phyloP scores from a whole-genome alignment of 495 filamentous ascomycete species.

The Penicillium atrosanguineum region DNA sequence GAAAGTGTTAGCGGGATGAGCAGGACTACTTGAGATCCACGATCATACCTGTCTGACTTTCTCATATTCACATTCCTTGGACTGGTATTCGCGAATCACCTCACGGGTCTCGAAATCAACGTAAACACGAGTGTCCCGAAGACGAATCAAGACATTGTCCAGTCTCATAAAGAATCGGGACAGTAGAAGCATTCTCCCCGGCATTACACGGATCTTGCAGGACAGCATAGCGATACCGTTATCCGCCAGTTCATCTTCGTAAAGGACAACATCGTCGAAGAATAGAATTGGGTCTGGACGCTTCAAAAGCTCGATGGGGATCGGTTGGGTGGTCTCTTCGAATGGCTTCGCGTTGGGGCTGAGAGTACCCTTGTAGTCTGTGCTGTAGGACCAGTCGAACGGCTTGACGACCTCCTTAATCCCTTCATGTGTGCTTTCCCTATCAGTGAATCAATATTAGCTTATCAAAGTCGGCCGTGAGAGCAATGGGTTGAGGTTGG shows the following conservation, averaged over 20 bases:
- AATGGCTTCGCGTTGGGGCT: constrained; percentile 39
- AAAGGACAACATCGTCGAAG: constrained; percentile 91
- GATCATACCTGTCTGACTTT: constrained; percentile 66
- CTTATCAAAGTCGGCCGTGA: not conserved
- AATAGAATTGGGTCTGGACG: constrained; percentile 90
- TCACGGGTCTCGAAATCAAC: constrained; percentile 81
- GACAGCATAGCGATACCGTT: constrained; percentile 89
- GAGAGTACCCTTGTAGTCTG: constrained; percentile 72
- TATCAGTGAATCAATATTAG: constrained; percentile 18
- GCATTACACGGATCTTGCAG: constrained; percentile 91
- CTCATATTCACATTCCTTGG: constrained; percentile 75
- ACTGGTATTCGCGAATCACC: constrained; percentile 85
- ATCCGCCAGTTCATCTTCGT: constrained; percentile 96
- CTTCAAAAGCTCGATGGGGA: constrained; percentile 81
- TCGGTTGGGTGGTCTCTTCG: constrained; percentile 52
- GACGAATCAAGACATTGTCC: constrained; percentile 80
- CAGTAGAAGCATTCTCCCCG: constrained; percentile 76
- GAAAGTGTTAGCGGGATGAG: constrained; percentile 13
- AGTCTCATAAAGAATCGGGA: constrained; percentile 90
- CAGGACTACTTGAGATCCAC: not conserved
- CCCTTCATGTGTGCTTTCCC: constrained; percentile 80
- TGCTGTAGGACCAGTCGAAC: constrained; percentile 97
- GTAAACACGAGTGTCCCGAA: constrained; percentile 89
- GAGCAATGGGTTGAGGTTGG: not conserved
- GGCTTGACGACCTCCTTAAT: constrained; percentile 93